Conservation (phyloP, 1,284 basidiomycete genomes). For the Cutaneotrichosporon dermatis region DNA sequence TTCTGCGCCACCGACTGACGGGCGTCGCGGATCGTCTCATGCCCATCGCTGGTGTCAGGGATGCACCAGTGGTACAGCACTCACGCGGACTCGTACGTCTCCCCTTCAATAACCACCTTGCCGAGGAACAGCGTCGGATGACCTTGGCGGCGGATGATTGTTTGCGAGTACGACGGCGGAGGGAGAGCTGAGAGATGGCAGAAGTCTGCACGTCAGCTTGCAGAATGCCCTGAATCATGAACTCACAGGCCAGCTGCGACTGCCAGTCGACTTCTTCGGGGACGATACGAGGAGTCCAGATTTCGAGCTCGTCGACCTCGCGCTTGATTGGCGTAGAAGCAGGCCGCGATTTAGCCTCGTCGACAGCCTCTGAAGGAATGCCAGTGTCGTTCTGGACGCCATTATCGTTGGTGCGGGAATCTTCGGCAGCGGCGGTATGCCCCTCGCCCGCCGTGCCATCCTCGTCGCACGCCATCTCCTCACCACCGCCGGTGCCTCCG, state of each 20-base stretch:
- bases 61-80: background rate
- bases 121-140: slow-evolving; percentile 15
- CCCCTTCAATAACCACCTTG: slow-evolving; percentile 15
- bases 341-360: too few species aligned
- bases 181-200: slow-evolving; percentile 12
- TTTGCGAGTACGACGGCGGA: slow-evolving; percentile 12
- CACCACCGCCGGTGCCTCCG: too few species aligned
- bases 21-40: slow-evolving; percentile 13
- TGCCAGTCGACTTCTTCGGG: slow-evolving; percentile 15
- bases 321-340: background rate
- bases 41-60: background rate
- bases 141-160: background rate
- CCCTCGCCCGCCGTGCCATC: too few species aligned
- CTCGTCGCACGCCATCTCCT: too few species aligned
- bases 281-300: background rate
- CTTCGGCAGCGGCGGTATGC: too few species aligned
- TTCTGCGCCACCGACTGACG: slow-evolving; percentile 20
- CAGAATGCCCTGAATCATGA: too few species aligned
- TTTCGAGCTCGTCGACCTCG: background rate
- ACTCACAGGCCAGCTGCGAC: slow-evolving; percentile 14
- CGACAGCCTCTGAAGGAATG: too few species aligned
- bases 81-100: slow-evolving; percentile 13
- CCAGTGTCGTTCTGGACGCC: too few species aligned
- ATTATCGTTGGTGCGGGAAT: too few species aligned
- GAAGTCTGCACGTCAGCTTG: slow-evolving; percentile 15